Evolutionary conservation across 2,329 filamentous ascomycete species (phyloP), one percentile per base, ranked within the genome.

Genomic region (Pseudocercospora macadamiae): DNA sequence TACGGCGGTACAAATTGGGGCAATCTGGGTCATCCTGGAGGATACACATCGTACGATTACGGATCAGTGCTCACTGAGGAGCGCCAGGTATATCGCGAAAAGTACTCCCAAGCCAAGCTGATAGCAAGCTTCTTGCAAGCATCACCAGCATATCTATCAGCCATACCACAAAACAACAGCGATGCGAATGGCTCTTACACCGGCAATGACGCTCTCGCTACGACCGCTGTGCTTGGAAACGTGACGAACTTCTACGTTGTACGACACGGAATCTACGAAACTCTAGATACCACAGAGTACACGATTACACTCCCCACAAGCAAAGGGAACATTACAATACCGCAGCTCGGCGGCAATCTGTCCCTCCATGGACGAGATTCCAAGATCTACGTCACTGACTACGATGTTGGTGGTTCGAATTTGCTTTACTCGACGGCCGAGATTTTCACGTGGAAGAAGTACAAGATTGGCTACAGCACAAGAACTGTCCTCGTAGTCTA

Each of bases 1-100:
- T 90, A 82, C 64, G 90, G 90, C 12, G 90, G 90, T 4, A 93
- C 90, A 0, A 95, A 93, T 70, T 93, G 90, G 90, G 90, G 90
- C 0, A 93, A 91, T 62, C 73, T 91, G 3, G 88, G 89, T 0
- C 85, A 91, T 64, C 81, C 87, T 8, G 86, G 85, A 9, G 85
- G 69, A 12, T 80, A 81, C 65, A 80, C 79, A 0, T 82, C 79
- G 3, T 87, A 87, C 66, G 84, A 87, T 66, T 87, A 86, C 65
- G 82, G 83, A 4, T 79, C 85, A 3, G 77, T 80, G 5, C 90
- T 93, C 53, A 80, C 82, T 1, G 90, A 95, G 69, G 86, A 89
- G 39, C 82, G 90, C 21, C 82, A 82, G 1, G 77, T 93, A 2
- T 76, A 80, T 25, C 82, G 89, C 1, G 89, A 92, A 70, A 93